Base-by-base conservation (phyloP, 2,329 filamentous ascomycete genomes). In the Ophiocordyceps camponoti-leonardi region DNA sequence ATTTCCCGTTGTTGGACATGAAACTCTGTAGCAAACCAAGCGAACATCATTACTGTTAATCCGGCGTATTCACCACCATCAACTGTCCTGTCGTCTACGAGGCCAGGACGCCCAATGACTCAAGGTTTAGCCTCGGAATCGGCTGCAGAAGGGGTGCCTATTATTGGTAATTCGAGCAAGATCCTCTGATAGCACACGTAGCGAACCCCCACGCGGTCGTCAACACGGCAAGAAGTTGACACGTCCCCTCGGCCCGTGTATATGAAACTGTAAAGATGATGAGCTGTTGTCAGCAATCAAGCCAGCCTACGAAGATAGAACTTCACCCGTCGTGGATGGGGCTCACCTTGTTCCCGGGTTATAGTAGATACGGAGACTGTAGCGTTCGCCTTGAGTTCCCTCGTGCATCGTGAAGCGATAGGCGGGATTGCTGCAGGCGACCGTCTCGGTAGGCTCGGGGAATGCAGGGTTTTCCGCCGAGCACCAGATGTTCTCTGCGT, bases 371-470 rank as follows among this genome's bases (percentile, higher is more conserved):
- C 47, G 46, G n/a, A 56, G 49, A 41, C 45, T 46, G 28, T 49
- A 56, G 23, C 52, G 52, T 10, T 41, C 26, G 39, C 45, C 42
- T 0, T 46, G 19, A 14, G 18, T 26, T 23, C 53, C 54, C 4
- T 45, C 30, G 22, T 47, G 39, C 26, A 60, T 44, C 18, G 43
- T 43, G 54, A 61, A 61, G 41, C 54, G 46, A 53, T 60, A 61
- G 48, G 52, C 51, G 50, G 49, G 49, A 11, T 52, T 51, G 45
- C 52, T 53, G 52, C 57, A 60, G 43, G 49, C 49, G 42, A 53
- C 44, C 41, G 53, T 47, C 22, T 50, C 44, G 44, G 50, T 52
- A 28, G 48, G 48, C 16, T 28, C 19, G 26, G 55, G 57, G 30
- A 56, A 46, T 13, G 1, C 47, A 4, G 50, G 52, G 43, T 49